Evolutionary conservation across 1,284 basidiomycete species (phyloP), one percentile per base, ranked within the genome.

Genomic region (Cystobasidium slooffiae): DNA sequence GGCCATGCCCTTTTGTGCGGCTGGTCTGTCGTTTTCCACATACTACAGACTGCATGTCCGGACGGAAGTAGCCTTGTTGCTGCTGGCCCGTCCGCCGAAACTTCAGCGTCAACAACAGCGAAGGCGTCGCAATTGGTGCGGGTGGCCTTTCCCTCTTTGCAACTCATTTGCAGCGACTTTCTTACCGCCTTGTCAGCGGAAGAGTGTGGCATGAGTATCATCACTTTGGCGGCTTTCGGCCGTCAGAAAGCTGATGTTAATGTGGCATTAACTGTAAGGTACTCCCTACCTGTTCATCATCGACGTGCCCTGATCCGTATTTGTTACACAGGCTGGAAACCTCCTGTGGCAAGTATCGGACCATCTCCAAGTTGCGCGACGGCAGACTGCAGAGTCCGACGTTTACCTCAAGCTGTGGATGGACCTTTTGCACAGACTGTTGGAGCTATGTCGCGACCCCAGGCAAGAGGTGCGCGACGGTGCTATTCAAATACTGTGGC

Each of bases 331-430:
- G 77, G 78, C 79, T 3, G 93, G 93, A 55, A 91, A 90, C 75
- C 84, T 96, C 1, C 84, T 97, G 7, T 97, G 94, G 94, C 91
- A 91, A 74, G 91, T 97, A 0, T 96, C 94, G 0, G 94, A 97
- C 81, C 91, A 82, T 86, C 89, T 59, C 88, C 80, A 80, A 90
- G 81, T 87, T 88, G 67, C 90, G 88, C 78, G 88, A 89, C 77
- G 86, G 39, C 72, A 74, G 6, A 87, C 88, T 55, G 84, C 77
- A 86, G 81, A 90, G 88, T 80, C 87, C 87, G 1, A 87, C 88
- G 62, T 62, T 47, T 31, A 74, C 61, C 77, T 92, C 79, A 87
- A 88, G 5, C 83, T 96, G 8, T 99, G 96, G 96, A 92, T 97
- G 86, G 91, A 90, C 82, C 87, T 98, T 18, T 84, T 99, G 1